These are phyloP conservation scores for Dacryopinax primogenitus DNA, from an alignment of 768 basidiomycete species.

Conservation along the genomic window DNA sequence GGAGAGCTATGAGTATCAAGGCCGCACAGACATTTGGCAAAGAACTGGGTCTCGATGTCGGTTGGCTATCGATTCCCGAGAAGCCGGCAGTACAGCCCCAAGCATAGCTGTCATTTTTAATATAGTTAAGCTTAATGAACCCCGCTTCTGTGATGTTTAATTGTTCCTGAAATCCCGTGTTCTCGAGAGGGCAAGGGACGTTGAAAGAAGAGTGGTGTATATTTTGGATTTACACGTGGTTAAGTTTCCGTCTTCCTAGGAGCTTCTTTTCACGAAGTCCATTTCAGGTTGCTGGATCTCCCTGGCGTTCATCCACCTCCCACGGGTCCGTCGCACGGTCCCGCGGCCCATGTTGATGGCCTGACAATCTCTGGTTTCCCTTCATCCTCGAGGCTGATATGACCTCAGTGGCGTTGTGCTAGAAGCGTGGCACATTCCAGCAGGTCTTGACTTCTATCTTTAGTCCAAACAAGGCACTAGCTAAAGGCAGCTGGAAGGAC, in stretches of 20 bases:
- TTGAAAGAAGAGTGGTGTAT: too few relatives aligned
- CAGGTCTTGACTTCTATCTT: too few relatives aligned
- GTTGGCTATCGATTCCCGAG: neutral
- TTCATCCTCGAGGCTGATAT: neutral
- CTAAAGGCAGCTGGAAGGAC: too few relatives aligned
- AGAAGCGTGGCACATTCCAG: too few relatives aligned
- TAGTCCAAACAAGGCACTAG: too few relatives aligned
- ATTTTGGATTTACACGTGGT: too few relatives aligned
- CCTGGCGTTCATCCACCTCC: neutral
- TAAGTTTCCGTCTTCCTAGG: too few relatives aligned
- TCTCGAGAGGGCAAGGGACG: too few relatives aligned
- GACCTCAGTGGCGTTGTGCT: neutral
- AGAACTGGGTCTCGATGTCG: neutral
- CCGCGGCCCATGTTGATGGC: neutral
- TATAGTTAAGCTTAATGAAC: neutral
- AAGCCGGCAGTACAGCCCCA: neutral
- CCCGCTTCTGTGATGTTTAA: neutral
- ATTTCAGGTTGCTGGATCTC: neutral
- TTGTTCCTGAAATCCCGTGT: too few relatives aligned
- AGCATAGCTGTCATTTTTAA: neutral
- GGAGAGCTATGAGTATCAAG: neutral
- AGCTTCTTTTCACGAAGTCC: neutral
- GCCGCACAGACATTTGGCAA: neutral
- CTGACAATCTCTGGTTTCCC: neutral
- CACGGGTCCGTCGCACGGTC: neutral